Base-by-base conservation (phyloP, 352 stramenopile genomes). In the Elongisporangium senticosum region DNA sequence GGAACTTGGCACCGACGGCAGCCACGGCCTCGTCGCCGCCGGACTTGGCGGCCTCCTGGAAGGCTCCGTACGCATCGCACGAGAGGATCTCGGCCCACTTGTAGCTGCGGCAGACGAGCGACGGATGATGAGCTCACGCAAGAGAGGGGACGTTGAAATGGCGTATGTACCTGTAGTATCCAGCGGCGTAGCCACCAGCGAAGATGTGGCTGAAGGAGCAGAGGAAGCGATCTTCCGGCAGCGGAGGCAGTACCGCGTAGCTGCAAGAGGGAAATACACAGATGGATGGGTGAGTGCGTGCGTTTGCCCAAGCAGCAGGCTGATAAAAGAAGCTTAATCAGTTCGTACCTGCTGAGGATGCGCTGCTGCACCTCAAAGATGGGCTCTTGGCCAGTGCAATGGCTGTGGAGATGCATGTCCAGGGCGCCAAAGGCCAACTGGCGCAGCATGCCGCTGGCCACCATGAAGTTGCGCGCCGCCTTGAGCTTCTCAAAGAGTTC, bases 201-300 rank as follows among this genome's bases (percentile, higher is more conserved):
- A 99, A 99, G 62, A 99, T 99, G 73, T 99, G 97, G 26, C 74
- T 83, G 72, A 99, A 99, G 37, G 90, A 93, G 69, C 96, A 99
- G n/a, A 99, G 77, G 73, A 99, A 99, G 37, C 96, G 79, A 75
- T 99, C 96, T 60, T 98, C 93, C 43, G 79, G 64, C 4, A 99
- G 77, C 23, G 96, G 96, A 58, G 79, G 72, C 54, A 97, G 68
- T 15, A 98, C 90, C 17, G 89, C 93, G 58, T 81, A 90, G 19
- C 81, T 75, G 49, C 33, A 43, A 43, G 33, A 14, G 28, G 33
- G 11, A 43, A 2, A 51, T n/a, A 56, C 17, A 57, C n/a, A 56
- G 15, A 17, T 17, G 11, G 11, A 43, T 17, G 33, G 33, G 11
- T 43, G 33, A 15, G 33, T 43, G 33, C 1, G 33, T 43, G 33